phyloP scores from a whole-genome alignment of 768 basidiomycete species.

The Pisolithus sp. region DNA sequence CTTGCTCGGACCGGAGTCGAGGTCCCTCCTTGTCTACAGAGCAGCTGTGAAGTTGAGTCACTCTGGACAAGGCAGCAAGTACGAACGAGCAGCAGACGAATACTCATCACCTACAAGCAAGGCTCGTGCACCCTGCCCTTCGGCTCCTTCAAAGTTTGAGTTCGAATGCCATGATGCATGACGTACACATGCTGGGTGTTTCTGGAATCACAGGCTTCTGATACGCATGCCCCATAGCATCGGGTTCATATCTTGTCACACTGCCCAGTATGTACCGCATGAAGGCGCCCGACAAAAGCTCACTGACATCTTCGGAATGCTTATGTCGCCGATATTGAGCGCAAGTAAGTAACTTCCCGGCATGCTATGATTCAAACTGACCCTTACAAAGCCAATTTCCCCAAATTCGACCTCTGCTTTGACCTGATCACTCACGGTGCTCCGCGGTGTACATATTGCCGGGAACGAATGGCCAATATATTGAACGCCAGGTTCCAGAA shows the following conservation, averaged over 20 bases:
- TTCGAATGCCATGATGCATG: background rate
- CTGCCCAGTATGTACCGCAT: background rate
- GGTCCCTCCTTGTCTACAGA: too few species aligned
- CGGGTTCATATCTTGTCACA: background rate
- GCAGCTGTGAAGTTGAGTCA: too few species aligned
- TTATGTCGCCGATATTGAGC: background rate
- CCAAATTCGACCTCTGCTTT: too few species aligned
- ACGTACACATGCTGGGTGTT: background rate
- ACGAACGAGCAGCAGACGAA: too few species aligned
- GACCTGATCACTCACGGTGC: too few species aligned
- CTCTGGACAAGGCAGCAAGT: too few species aligned
- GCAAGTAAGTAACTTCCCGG: background rate
- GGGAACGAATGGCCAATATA: too few species aligned
- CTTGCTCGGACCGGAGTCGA: too few species aligned
- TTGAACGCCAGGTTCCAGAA: too few species aligned
- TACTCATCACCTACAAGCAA: background rate
- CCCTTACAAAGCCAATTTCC: background rate
- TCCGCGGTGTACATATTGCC: too few species aligned
- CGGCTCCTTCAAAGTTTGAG: background rate
- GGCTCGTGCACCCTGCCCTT: background rate
- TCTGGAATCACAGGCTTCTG: background rate
- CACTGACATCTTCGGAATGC: background rate
- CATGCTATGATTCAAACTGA: background rate
- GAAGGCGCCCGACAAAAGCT: background rate
- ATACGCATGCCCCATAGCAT: background rate